Conservation (phyloP, 768 basidiomycete species). For the Rhodotorula graminis region DNA sequence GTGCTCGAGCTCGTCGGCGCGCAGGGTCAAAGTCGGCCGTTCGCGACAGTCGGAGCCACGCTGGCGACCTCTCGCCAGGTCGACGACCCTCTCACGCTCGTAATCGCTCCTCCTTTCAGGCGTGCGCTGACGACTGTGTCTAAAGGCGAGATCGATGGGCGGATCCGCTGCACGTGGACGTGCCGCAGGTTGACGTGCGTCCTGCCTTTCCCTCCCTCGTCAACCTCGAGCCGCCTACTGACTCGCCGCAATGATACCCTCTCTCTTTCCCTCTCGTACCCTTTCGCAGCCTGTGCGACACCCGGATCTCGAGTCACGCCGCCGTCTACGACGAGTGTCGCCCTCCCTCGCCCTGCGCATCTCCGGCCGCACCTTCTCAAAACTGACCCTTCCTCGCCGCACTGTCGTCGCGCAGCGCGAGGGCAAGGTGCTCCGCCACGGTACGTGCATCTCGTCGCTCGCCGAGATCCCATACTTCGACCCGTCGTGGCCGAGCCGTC, state of each 20-base stretch:
- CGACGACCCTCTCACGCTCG: too few species aligned
- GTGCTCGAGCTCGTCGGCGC: too few species aligned
- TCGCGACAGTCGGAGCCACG: too few species aligned
- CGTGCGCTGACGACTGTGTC: background rate
- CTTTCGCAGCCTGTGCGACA: background rate
- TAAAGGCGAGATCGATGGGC: too few species aligned
- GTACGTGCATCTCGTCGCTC: conserved; percentile 3
- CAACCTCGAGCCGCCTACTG: too few species aligned
- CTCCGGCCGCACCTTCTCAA: background rate
- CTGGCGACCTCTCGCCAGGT: too few species aligned
- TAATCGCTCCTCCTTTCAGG: too few species aligned
- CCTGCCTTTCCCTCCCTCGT: background rate
- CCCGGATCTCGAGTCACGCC: background rate
- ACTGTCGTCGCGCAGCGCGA: background rate
- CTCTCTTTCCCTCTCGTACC: too few species aligned
- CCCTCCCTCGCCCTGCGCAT: too few species aligned
- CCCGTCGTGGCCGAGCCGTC: background rate
- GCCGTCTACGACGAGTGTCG: background rate
- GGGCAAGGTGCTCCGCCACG: conserved; percentile 1
- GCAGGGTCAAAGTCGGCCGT: too few species aligned
- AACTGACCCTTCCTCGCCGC: background rate
- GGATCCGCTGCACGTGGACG: conserved; percentile 1
- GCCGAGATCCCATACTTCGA: conserved; percentile 7
- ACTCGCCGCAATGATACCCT: too few species aligned
- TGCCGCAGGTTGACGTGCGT: background rate